These are phyloP conservation scores for Pythium folliculosum DNA, from an alignment of 352 stramenopile genomes.

Conservation along the genomic window DNA sequence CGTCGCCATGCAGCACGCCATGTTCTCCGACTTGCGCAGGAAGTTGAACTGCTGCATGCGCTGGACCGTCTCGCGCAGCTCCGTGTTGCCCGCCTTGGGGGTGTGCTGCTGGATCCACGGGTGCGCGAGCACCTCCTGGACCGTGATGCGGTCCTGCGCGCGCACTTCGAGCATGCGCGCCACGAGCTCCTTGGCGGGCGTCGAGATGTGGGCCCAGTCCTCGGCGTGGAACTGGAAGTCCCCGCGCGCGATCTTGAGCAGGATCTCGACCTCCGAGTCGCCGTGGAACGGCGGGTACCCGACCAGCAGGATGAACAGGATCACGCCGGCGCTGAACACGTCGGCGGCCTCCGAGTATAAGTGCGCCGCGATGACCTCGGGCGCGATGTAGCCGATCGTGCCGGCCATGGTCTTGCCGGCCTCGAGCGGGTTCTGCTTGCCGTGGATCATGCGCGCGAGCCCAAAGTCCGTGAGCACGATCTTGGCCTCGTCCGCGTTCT, in stretches of 20 bases:
- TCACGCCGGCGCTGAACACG: conserved; percentile 82
- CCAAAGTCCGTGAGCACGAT: conserved; percentile 82
- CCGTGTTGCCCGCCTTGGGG: conserved; percentile 25
- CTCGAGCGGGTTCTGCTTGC: conserved; percentile 66
- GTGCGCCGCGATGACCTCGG: conserved; percentile 71
- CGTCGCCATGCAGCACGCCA: conserved; percentile 60
- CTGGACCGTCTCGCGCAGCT: conserved; percentile 41
- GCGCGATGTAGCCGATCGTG: conserved; percentile 80
- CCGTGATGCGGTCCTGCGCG: conserved; percentile 70
- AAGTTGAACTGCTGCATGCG: conserved; percentile 83
- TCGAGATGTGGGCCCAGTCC: conserved; percentile 65
- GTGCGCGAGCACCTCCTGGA: conserved; percentile 62
- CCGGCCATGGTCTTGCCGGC: conserved; percentile 66
- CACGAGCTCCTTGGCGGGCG: conserved; percentile 64
- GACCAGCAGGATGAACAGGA: conserved; percentile 78
- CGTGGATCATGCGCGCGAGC: conserved; percentile 73
- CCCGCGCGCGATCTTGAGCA: conserved; percentile 75
- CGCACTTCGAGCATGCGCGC: conserved; percentile 72
- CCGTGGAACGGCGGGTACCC: conserved; percentile 78
- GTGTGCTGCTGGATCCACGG: conserved; percentile 54
- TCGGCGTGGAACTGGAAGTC: conserved; percentile 70
- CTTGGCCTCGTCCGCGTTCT: conserved; percentile 47
- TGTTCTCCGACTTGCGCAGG: conserved; percentile 76
- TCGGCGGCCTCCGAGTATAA: conserved; percentile 68
- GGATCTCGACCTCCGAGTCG: conserved; percentile 73